Evolutionary conservation across 2,329 filamentous ascomycete species (phyloP).

Genomic region (Penicillium freii): DNA sequence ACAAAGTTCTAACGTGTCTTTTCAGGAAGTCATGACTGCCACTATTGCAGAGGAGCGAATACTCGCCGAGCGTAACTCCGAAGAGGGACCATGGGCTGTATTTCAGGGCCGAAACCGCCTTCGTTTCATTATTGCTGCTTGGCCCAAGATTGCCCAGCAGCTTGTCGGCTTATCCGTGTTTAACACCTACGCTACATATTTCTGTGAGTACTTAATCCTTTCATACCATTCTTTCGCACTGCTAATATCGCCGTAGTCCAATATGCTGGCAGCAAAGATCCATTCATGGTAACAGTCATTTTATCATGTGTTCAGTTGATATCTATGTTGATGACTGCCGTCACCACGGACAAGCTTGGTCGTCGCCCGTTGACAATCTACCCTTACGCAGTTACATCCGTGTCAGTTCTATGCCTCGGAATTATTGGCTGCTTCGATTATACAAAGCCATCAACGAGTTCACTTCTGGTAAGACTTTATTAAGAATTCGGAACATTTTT

Average conservation of each 20-base stretch:
- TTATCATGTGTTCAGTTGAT: slow-evolving; percentile 44
- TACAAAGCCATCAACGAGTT: slow-evolving; percentile 32
- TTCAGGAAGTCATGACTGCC: slow-evolving; percentile 35
- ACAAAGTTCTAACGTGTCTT: not conserved
- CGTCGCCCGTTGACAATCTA: slow-evolving; percentile 44
- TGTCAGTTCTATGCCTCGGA: slow-evolving; percentile 40
- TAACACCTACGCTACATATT: slow-evolving; percentile 43
- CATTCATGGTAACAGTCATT: slow-evolving; percentile 46
- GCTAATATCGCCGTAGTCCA: slow-evolving; percentile 30
- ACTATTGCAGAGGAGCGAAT: slow-evolving; percentile 36
- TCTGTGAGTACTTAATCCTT: slow-evolving; percentile 28
- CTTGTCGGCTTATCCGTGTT: slow-evolving; percentile 42
- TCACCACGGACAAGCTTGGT: slow-evolving; percentile 36
- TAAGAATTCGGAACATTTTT: not conserved
- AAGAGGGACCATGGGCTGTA: slow-evolving; percentile 34
- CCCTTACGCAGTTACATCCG: slow-evolving; percentile 39
- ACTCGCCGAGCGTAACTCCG: slow-evolving; percentile 29
- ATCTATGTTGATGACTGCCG: slow-evolving; percentile 42
- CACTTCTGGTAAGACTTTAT: slow-evolving; percentile 35
- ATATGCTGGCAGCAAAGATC: slow-evolving; percentile 43
- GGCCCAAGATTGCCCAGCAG: slow-evolving; percentile 44
- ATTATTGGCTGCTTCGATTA: slow-evolving; percentile 46
- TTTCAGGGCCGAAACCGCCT: slow-evolving; percentile 41
- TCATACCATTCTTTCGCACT: not conserved
- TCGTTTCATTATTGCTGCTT: slow-evolving; percentile 40